Evolutionary conservation across 2,329 filamentous ascomycete genomes (phyloP).

Genomic region (Pseudocercospora ulei): DNA sequence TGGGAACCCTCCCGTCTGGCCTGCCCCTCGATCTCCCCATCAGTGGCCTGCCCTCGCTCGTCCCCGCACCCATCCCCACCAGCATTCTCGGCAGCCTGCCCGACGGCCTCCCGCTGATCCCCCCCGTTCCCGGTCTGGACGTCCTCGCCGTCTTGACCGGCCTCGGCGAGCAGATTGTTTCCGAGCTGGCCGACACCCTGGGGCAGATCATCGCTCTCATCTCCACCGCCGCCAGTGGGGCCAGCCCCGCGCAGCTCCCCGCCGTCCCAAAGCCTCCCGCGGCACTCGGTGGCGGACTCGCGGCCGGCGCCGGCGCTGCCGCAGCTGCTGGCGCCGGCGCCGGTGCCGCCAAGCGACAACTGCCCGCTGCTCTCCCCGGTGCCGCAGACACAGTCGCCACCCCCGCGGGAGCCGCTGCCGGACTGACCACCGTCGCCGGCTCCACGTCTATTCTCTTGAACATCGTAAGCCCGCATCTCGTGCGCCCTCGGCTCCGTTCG

Average conservation of each 20-base stretch:
- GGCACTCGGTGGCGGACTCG: background rate
- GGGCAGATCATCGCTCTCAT: conserved; percentile 11
- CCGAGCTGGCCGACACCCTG: conserved; percentile 7
- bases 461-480: conserved; percentile 7
- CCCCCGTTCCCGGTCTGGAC: background rate
- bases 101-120: conserved; percentile 10
- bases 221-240: conserved; percentile 5
- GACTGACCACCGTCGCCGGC: background rate
- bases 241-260: background rate
- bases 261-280: background rate
- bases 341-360: conserved; percentile 1
- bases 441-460: conserved; percentile 15
- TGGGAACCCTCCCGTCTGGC: conserved; percentile 7
- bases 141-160: conserved; percentile 10
- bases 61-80: conserved; percentile 3
- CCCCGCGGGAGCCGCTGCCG: background rate
- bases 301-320: background rate
- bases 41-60: conserved; percentile 7
- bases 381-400: background rate
- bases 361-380: no score
- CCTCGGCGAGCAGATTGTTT: conserved; percentile 8
- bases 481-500: background rate
- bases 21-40: conserved; percentile 12
- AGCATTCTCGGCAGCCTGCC: conserved; percentile 3
- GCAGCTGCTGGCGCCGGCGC: background rate